Conservation (phyloP, 768 basidiomycete genomes). For the Leccinellum albellum region DNA sequence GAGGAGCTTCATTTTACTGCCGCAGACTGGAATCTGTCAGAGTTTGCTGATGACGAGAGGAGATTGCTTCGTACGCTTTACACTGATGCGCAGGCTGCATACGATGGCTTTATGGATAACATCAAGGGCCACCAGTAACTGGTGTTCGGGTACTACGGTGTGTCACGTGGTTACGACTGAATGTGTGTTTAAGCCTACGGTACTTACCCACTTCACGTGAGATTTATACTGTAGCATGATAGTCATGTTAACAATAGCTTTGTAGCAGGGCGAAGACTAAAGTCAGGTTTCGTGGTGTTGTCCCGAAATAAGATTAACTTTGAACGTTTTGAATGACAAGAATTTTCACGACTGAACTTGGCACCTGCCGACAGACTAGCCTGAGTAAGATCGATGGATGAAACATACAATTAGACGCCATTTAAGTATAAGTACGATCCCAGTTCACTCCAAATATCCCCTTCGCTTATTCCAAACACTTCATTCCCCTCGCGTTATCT, state of each 20-base stretch:
- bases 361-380: neutral
- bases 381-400: neutral
- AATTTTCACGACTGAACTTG: too few species aligned
- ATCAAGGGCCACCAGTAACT: neutral
- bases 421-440: neutral
- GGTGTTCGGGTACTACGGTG: neutral
- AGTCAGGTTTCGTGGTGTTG: too few species aligned
- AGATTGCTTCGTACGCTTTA: conserved; percentile 1
- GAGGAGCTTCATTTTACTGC: neutral
- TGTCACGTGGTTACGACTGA: neutral
- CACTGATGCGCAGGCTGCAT: neutral
- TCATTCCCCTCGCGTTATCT: neutral
- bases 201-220: neutral
- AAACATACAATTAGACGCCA: neutral
- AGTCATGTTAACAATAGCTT: neutral
- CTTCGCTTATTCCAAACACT: neutral
- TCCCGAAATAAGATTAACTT: too few species aligned
- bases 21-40: conserved; percentile 1
- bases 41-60: neutral
- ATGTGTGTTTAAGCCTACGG: neutral
- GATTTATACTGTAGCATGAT: neutral
- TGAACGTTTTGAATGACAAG: too few species aligned
- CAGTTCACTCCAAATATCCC: neutral
- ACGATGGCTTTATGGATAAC: neutral
- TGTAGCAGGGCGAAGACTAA: too few species aligned